These are phyloP conservation scores for Alectoria sarmentosa DNA, from an alignment of 495 filamentous ascomycete species.

Conservation along the genomic window DNA sequence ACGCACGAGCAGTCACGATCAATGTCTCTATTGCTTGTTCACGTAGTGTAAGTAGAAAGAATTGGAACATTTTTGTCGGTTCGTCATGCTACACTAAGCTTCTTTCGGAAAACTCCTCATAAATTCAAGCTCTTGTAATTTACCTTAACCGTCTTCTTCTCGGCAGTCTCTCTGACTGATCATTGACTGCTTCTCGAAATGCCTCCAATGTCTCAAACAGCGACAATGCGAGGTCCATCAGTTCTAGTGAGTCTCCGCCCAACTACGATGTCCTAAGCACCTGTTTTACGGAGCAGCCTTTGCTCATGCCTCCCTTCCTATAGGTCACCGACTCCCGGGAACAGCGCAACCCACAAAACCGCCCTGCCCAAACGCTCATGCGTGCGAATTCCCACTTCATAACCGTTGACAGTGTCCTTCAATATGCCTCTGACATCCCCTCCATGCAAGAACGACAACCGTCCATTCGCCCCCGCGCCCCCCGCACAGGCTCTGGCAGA, in stretches of 20 bases:
- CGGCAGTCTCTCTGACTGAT: neutral
- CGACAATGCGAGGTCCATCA: slow-evolving; percentile 45
- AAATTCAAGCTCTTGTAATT: neutral
- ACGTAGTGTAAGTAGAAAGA: too few species aligned
- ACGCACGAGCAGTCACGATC: too few species aligned
- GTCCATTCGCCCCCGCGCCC: slow-evolving; percentile 45
- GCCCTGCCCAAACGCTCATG: slow-evolving; percentile 33
- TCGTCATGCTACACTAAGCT: neutral
- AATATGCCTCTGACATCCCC: slow-evolving; percentile 89
- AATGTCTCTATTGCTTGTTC: too few species aligned
- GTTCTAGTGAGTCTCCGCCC: slow-evolving; percentile 41
- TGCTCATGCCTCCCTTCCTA: slow-evolving; percentile 10
- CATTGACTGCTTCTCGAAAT: slow-evolving; percentile 2
- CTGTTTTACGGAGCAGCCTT: slow-evolving; percentile 10
- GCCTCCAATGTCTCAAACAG: slow-evolving; percentile 18
- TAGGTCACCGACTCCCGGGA: slow-evolving; percentile 58
- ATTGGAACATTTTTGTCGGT: too few species aligned
- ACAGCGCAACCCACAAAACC: slow-evolving; percentile 35
- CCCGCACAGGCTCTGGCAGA: slow-evolving; percentile 37
- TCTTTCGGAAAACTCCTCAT: neutral
- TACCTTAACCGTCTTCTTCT: neutral
- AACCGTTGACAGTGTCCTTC: slow-evolving; percentile 92
- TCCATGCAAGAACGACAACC: slow-evolving; percentile 84
- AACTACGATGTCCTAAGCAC: slow-evolving; percentile 7
- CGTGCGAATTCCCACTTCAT: slow-evolving; percentile 67